Evolutionary conservation across 1,284 basidiomycete genomes (phyloP).

Genomic region (Microbotryum lychnidis-dioicae): DNA sequence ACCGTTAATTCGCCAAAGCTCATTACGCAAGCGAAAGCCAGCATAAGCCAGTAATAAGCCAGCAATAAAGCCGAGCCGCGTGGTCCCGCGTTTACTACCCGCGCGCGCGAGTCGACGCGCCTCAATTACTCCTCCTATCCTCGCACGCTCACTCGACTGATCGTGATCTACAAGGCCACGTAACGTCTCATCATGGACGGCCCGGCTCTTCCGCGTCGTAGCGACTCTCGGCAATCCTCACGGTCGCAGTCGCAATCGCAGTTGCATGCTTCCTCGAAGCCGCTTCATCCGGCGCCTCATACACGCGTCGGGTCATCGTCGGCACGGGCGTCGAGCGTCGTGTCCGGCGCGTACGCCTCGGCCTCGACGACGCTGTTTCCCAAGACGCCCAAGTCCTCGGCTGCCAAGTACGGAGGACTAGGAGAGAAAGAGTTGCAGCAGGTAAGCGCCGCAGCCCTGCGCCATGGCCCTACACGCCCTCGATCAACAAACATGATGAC

Average conservation of each 20-base stretch:
- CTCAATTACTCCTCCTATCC: neutral
- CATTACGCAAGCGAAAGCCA: neutral
- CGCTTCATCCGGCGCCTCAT: conserved; percentile 3
- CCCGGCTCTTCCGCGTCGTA: neutral
- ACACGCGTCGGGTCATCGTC: neutral
- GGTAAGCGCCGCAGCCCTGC: neutral
- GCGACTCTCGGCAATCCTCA: conserved; percentile 14
- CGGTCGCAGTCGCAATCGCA: conserved; percentile 7
- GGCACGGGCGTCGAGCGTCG: neutral
- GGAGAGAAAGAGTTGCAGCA: conserved; percentile 27
- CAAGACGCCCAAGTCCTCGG: conserved; percentile 22
- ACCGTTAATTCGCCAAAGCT: neutral
- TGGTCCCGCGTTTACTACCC: neutral
- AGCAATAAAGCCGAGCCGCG: neutral
- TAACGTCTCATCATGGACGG: too few relatives aligned
- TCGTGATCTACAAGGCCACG: neutral
- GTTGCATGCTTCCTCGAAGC: conserved; percentile 9
- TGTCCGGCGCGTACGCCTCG: neutral
- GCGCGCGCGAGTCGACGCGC: neutral
- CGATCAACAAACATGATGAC: neutral
- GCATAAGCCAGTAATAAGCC: too few relatives aligned
- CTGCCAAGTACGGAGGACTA: conserved; percentile 20
- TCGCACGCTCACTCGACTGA: neutral
- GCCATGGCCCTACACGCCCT: neutral
- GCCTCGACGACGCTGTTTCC: conserved; percentile 3